phyloP scores from a whole-genome alignment of 169 alveolate species.

The Sarcocystis neurona region DNA sequence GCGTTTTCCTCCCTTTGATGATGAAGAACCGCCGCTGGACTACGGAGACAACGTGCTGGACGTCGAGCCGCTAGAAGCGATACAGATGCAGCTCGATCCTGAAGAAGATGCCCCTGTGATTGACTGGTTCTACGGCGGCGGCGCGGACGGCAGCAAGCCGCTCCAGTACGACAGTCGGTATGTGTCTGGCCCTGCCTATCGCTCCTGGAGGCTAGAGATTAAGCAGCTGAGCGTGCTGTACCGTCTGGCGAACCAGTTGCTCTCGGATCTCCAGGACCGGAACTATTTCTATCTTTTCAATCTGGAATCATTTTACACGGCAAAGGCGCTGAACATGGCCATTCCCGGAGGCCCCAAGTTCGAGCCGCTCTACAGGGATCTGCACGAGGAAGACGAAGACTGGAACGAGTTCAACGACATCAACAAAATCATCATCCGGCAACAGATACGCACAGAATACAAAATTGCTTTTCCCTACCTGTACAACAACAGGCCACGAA shows the following conservation, averaged over 20 bases:
- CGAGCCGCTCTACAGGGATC: constrained; percentile 98
- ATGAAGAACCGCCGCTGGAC: constrained; percentile 99
- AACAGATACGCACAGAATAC: constrained; percentile 97
- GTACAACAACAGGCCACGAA: constrained; percentile 88
- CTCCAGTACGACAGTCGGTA: constrained; percentile 70
- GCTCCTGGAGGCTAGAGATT: constrained; percentile 92
- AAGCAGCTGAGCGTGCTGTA: constrained; percentile 97
- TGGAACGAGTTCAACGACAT: constrained; percentile 99
- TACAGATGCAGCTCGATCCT: constrained; percentile 97
- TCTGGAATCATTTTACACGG: constrained; percentile 96
- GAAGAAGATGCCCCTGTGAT: constrained; percentile 98
- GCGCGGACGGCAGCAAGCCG: constrained; percentile 81
- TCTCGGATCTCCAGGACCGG: constrained; percentile 91
- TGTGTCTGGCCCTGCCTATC: constrained; percentile 90
- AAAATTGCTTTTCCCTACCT: constrained; percentile 99
- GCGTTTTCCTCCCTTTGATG: constrained; percentile 99
- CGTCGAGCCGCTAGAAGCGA: constrained; percentile 98
- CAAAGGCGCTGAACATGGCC: constrained; percentile 99
- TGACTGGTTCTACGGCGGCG: constrained; percentile 97
- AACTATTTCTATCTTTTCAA: constrained; percentile 98
- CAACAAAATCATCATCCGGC: constrained; percentile 93
- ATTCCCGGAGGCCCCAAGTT: constrained; percentile 99
- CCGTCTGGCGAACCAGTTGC: constrained; percentile 96
- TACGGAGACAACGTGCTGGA: constrained; percentile 98
- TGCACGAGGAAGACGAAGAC: constrained; percentile 99